phyloP scores from a whole-genome alignment of 1,139 yeast species.

The Geotrichum cucujoidarum region DNA sequence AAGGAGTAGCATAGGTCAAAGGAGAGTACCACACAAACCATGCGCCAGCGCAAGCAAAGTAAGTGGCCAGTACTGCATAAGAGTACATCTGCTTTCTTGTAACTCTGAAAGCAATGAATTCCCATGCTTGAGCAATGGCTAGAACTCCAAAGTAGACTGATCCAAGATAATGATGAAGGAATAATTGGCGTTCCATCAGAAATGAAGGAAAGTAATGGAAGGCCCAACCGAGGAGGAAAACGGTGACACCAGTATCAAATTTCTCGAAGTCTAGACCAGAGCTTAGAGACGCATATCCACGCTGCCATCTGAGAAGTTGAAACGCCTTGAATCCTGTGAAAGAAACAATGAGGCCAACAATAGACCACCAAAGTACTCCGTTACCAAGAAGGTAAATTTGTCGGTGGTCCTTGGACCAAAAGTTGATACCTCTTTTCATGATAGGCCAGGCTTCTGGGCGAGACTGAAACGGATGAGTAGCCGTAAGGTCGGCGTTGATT shows the following conservation, averaged over 20 bases:
- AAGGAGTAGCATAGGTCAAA: conserved; percentile 67
- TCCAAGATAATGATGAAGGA: conserved; percentile 89
- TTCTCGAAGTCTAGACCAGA: conserved; percentile 56
- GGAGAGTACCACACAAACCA: conserved; percentile 67
- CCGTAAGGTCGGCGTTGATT: conserved; percentile 77
- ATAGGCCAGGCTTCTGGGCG: conserved; percentile 87
- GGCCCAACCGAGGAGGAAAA: conserved; percentile 75
- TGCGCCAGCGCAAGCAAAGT: conserved; percentile 48
- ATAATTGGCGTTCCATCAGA: conserved; percentile 90
- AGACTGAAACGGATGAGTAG: conserved; percentile 83
- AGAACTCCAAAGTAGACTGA: conserved; percentile 84
- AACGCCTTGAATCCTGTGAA: conserved; percentile 51
- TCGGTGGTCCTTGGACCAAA: conserved; percentile 75
- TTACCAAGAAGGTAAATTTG: conserved; percentile 89
- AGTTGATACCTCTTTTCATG: conserved; percentile 85
- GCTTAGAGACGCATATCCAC: conserved; percentile 34
- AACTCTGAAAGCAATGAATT: conserved; percentile 45
- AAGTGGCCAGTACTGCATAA: conserved; percentile 44
- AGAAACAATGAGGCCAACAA: conserved; percentile 52
- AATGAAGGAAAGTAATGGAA: conserved; percentile 83
- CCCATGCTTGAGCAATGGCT: conserved; percentile 77
- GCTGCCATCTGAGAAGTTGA: conserved; percentile 73
- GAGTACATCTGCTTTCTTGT: conserved; percentile 43
- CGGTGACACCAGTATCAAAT: conserved; percentile 66
- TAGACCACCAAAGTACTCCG: conserved; percentile 84